phyloP scores from a whole-genome alignment of 805 yeast genomes.

The Wickerhamiella shivajii region DNA sequence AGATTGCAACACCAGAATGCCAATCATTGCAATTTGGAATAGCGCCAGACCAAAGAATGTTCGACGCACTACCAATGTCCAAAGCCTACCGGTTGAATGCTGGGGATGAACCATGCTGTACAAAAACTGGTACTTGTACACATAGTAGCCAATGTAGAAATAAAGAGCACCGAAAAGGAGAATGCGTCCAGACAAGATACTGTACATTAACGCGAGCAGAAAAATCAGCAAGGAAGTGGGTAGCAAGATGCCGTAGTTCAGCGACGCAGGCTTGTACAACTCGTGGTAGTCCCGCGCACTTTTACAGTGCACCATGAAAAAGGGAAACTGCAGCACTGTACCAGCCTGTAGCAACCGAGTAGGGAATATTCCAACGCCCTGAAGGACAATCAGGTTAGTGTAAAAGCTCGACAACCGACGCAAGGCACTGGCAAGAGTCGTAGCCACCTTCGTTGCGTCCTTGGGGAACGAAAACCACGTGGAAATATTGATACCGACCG shows the following conservation, averaged over 20 bases:
- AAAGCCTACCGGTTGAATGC: constrained; percentile 90
- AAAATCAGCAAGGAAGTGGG: constrained; percentile 85
- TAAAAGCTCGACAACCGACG: constrained; percentile 72
- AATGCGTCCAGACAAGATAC: constrained; percentile 80
- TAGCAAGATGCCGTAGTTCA: constrained; percentile 78
- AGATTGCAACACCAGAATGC: constrained; percentile 66
- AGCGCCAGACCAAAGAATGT: constrained; percentile 65
- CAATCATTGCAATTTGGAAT: constrained; percentile 87
- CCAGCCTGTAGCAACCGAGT: constrained; percentile 74
- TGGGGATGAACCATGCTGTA: constrained; percentile 91
- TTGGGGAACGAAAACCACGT: constrained; percentile 46
- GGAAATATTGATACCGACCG: constrained; percentile 76
- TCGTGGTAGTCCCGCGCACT: constrained; percentile 73
- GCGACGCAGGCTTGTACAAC: constrained; percentile 74
- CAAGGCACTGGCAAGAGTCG: constrained; percentile 69
- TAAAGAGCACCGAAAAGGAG: constrained; percentile 71
- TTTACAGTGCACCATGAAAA: constrained; percentile 45
- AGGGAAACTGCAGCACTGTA: constrained; percentile 58
- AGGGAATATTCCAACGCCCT: constrained; percentile 81
- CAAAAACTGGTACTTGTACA: constrained; percentile 78
- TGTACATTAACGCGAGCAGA: constrained; percentile 72
- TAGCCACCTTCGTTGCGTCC: constrained; percentile 82
- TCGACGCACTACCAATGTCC: constrained; percentile 83
- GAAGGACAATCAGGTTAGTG: constrained; percentile 70
- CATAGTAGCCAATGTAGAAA: constrained; percentile 73